phyloP scores from a whole-genome alignment of 1,284 basidiomycete genomes.

The Leccinum glutinopallens region DNA sequence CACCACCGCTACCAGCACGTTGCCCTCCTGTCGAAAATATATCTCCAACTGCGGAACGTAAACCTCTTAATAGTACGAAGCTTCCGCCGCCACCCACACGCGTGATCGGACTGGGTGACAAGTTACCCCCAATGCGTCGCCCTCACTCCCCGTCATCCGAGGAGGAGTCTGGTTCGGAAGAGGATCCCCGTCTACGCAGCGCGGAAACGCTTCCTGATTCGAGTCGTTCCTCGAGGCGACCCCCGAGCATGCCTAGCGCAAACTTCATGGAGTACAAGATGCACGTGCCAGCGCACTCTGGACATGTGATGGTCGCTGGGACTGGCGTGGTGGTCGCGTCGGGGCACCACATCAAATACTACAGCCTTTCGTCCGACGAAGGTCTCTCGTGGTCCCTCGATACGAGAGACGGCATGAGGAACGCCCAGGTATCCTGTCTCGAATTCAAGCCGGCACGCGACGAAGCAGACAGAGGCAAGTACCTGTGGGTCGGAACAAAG shows the following conservation, averaged over 20 bases:
- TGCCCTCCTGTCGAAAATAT: conserved; percentile 12
- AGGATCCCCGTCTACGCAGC: conserved; percentile 39
- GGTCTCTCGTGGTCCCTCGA: conserved; percentile 57
- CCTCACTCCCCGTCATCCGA: conserved; percentile 50
- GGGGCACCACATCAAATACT: conserved; percentile 65
- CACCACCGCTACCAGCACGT: conserved; percentile 34
- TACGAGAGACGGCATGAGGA: conserved; percentile 64
- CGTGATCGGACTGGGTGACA: conserved; percentile 66
- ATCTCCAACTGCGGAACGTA: conserved; percentile 42
- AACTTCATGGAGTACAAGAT: conserved; percentile 51
- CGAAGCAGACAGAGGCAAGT: conserved; percentile 43
- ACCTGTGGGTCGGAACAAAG: conserved; percentile 86
- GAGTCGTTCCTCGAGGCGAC: conserved; percentile 78
- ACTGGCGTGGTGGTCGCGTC: conserved; percentile 63
- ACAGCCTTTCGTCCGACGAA: conserved; percentile 54
- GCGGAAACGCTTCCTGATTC: conserved; percentile 79
- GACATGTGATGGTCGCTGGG: conserved; percentile 62
- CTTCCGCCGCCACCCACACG: conserved; percentile 74
- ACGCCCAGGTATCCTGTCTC: conserved; percentile 72
- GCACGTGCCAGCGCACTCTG: conserved; percentile 57
- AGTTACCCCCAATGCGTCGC: conserved; percentile 63
- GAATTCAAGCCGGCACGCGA: conserved; percentile 64
- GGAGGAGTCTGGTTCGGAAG: conserved; percentile 58
- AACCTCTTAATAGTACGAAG: conserved; percentile 45
- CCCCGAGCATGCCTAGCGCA: conserved; percentile 55